phyloP scores from a whole-genome alignment of 805 yeast species.

The Ogataea trehaloabstinens region DNA sequence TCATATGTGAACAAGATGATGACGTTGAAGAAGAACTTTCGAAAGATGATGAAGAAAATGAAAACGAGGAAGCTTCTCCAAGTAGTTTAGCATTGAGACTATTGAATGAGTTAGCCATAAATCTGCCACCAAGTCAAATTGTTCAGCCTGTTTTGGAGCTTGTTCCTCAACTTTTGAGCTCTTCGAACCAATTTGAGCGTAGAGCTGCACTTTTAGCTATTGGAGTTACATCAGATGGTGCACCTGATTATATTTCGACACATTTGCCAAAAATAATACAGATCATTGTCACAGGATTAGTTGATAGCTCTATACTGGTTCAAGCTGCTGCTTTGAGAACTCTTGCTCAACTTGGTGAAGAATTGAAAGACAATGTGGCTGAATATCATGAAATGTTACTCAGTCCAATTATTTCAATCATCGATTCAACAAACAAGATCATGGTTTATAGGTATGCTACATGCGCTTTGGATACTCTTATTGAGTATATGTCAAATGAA shows the following conservation, averaged over 20 bases:
- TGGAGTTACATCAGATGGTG: slow-evolving; percentile 84
- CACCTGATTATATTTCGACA: slow-evolving; percentile 85
- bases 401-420: slow-evolving; percentile 82
- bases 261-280: slow-evolving; percentile 75
- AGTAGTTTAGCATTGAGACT: slow-evolving; percentile 75
- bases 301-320: slow-evolving; percentile 71
- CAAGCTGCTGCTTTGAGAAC: slow-evolving; percentile 84
- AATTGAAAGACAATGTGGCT: slow-evolving; percentile 81
- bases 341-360: slow-evolving; percentile 72
- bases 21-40: slow-evolving; percentile 73
- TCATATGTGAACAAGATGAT: slow-evolving; percentile 78
- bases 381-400: slow-evolving; percentile 78
- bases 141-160: slow-evolving; percentile 73
- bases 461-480: slow-evolving; percentile 83
- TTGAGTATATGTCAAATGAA: slow-evolving; percentile 88
- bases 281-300: slow-evolving; percentile 70
- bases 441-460: slow-evolving; percentile 90
- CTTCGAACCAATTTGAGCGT: slow-evolving; percentile 72
- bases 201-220: slow-evolving; percentile 83
- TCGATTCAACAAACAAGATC: slow-evolving; percentile 80
- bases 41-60: slow-evolving; percentile 85
- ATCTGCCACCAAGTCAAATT: slow-evolving; percentile 91
- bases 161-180: slow-evolving; percentile 53
- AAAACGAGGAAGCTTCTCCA: slow-evolving; percentile 87
- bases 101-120: slow-evolving; percentile 72